These are phyloP conservation scores for Eustoma russellianum DNA, from an alignment of 257 asterid genomes.

Conservation along the genomic window DNA sequence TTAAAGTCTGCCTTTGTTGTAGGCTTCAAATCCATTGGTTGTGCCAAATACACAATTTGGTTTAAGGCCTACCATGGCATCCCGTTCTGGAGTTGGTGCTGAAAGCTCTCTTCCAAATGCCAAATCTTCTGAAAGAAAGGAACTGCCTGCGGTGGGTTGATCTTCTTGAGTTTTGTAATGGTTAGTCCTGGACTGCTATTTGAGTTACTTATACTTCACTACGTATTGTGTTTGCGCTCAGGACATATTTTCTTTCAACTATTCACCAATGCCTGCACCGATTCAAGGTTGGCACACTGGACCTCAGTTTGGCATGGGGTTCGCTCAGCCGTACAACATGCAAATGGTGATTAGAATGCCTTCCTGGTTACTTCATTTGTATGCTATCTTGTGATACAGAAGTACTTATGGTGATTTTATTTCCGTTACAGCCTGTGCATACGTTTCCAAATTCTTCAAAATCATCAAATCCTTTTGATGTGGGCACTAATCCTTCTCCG, in stretches of 20 bases:
- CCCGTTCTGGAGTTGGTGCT: slow-evolving; percentile 28
- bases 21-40: slow-evolving; percentile 55
- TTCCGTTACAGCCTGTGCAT: slow-evolving; percentile 40
- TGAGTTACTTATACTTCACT: not conserved
- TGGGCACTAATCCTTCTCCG: slow-evolving; percentile 50
- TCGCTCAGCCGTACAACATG: slow-evolving; percentile 59
- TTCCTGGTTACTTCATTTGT: not conserved
- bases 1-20: slow-evolving; percentile 14
- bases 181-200: not conserved
- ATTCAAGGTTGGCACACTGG: slow-evolving; percentile 67
- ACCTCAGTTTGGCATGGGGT: slow-evolving; percentile 51
- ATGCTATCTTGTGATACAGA: not conserved
- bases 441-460: slow-evolving; percentile 42
- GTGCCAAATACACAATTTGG: slow-evolving; percentile 42
- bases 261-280: slow-evolving; percentile 47
- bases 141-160: slow-evolving; percentile 46
- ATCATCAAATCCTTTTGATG: slow-evolving; percentile 82
- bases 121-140: slow-evolving; percentile 59
- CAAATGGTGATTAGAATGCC: slow-evolving; percentile 42
- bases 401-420: not conserved
- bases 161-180: not conserved
- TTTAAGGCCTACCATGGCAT: slow-evolving; percentile 24
- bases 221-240: slow-evolving; percentile 11
- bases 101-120: slow-evolving; percentile 31
- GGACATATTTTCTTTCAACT: slow-evolving; percentile 71